Evolutionary conservation across 2,329 filamentous ascomycete genomes (phyloP).

Genomic region (Neonectria hederae): DNA sequence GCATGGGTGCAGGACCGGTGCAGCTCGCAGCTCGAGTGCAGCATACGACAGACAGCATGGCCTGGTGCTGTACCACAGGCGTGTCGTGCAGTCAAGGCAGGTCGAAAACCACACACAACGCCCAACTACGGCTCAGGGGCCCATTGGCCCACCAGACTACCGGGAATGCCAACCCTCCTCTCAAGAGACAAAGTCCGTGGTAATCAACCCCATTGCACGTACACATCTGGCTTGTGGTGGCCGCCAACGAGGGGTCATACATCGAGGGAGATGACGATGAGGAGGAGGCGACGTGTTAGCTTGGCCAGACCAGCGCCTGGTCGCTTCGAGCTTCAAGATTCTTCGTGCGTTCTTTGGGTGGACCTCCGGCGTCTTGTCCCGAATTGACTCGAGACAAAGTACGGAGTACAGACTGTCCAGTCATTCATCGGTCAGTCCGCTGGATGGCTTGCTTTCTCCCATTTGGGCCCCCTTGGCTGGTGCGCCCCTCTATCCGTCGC

Average conservation of each 20-base stretch:
- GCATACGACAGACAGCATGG: constrained; percentile 12
- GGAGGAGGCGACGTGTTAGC: constrained; percentile 2
- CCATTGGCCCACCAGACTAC: constrained; percentile 24
- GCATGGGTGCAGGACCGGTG: constrained; percentile 2
- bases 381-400: constrained; percentile 16
- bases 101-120: constrained; percentile 13
- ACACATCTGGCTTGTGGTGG: neutral
- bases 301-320: neutral
- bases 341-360: constrained; percentile 12
- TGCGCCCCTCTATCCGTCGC: constrained; percentile 21
- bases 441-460: neutral
- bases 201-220: neutral
- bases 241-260: neutral
- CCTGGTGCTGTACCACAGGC: constrained; percentile 17
- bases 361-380: constrained; percentile 12
- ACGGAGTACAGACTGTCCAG: too few species aligned
- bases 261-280: neutral
- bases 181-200: neutral
- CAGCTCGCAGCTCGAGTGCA: neutral
- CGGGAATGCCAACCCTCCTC: constrained; percentile 17
- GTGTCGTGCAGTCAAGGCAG: constrained; percentile 24
- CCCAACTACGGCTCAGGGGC: neutral
- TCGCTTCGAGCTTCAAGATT: constrained; percentile 15
- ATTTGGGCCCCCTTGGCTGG: neutral
- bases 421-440: neutral